Evolutionary conservation across 1,284 basidiomycete species (phyloP).

Genomic region (Trichosporon sp.): DNA sequence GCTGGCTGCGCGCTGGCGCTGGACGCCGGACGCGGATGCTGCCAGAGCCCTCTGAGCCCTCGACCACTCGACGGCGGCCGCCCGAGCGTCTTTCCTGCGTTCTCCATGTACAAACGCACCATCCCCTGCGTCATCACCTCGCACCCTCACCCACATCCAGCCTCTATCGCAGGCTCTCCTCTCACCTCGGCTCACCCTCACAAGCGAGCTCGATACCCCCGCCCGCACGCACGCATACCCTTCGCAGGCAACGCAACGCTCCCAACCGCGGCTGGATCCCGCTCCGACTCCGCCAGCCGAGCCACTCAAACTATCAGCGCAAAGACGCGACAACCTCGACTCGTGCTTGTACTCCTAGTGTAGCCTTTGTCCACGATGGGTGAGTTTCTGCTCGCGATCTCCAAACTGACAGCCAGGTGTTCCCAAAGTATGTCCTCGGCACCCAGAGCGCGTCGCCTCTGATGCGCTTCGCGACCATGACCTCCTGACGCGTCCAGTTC

Average conservation of each 20-base stretch:
- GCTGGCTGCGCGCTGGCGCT: too few relatives aligned
- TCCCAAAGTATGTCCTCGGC: constrained; percentile 27
- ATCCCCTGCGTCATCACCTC: background rate
- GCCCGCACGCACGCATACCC: background rate
- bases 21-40: background rate
- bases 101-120: background rate
- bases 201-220: background rate
- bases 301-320: background rate
- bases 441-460: background rate
- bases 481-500: constrained; percentile 45
- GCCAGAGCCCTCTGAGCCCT: background rate
- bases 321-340: background rate
- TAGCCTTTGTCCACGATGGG: constrained; percentile 26
- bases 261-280: background rate
- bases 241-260: background rate
- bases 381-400: constrained; percentile 8
- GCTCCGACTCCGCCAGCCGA: background rate
- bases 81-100: background rate
- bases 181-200: background rate
- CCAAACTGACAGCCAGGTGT: constrained; percentile 26
- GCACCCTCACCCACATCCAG: background rate
- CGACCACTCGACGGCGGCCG: too few relatives aligned
- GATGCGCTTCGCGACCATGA: background rate
- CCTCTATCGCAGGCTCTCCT: background rate
- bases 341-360: constrained; percentile 7